Evolutionary conservation across 305 asterid genomes (phyloP), one percentile per base, ranked within the genome.

Genomic region (Stenogyne calaminthoides): DNA sequence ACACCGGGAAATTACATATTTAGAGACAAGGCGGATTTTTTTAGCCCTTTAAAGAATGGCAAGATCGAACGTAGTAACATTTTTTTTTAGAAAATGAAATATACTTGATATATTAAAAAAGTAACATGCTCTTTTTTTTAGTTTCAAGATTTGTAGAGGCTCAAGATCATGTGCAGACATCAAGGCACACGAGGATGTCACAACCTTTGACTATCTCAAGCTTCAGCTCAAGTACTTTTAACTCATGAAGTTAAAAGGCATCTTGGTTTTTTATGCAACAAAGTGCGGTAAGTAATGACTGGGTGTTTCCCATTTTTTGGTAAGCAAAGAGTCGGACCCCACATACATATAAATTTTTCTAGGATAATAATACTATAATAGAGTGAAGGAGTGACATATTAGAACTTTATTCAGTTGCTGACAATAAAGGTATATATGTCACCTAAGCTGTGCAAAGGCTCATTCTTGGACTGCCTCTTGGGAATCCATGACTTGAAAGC

Each of bases 341-440:
- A 52, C 58, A 52, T 18, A 32, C 22, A 5, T 8, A 60, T n/a
- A 12, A 5, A 15, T 16, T 15, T 46, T 55, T 46, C 52, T 44
- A 27, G 20, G 44, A 67, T 39, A 65, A 54, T 52, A 7, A 52
- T 54, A 8, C 32, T 54, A 39, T 5, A 37, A 46, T 58, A 44
- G 56, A 47, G 27, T 36, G 57, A 68, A 49, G 37, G 55, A 34
- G 56, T 47, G 51, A 61, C 37, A 60, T 61, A 11, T 47, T 19
- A 37, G 39, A 68, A 52, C 60, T 76, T 76, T 75, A 25, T 68
- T 55, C 57, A 2, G 37, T 46, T 67, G 78, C 69, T 74, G 79
- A 67, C 67, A 52, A 37, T 51, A 52, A 69, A 67, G 67, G 58
- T 60, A 55, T 27, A 58, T 18, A 9, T 20, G 64, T 22, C 74